Evolutionary conservation across 805 yeast species (phyloP).

Genomic region (Torulaspora microellipsoides): DNA sequence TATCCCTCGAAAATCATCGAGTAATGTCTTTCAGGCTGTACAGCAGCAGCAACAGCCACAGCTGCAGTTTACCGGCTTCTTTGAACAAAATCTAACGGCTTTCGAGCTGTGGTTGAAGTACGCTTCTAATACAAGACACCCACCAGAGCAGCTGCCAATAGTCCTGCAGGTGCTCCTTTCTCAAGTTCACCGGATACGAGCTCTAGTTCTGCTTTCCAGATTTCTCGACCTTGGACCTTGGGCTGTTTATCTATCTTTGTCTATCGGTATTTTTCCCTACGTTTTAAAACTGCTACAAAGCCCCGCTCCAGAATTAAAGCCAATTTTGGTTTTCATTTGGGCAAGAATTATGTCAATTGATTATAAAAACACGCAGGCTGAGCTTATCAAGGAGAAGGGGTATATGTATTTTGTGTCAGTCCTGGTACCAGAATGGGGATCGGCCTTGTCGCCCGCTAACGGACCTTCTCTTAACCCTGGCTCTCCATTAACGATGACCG

Average conservation of each 20-base stretch:
- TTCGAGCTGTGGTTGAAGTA: conserved; percentile 94
- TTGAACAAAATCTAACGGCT: conserved; percentile 93
- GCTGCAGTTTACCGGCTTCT: conserved; percentile 73
- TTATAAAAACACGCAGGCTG: conserved; percentile 83
- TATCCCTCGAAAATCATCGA: conserved; percentile 7
- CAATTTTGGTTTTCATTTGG: conserved; percentile 94
- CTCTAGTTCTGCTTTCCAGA: conserved; percentile 74
- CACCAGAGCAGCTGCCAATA: conserved; percentile 94
- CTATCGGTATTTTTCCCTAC: conserved; percentile 95
- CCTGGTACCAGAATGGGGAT: conserved; percentile 45
- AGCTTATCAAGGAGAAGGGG: conserved; percentile 85
- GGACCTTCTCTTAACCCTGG: conserved; percentile 18
- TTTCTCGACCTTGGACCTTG: conserved; percentile 94
- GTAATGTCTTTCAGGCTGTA: conserved; percentile 13
- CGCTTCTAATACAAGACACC: conserved; percentile 74
- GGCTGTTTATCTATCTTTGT: conserved; percentile 90
- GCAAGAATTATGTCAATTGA: conserved; percentile 97
- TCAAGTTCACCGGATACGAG: conserved; percentile 89
- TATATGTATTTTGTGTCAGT: conserved; percentile 82
- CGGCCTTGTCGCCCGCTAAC: conserved; percentile 14
- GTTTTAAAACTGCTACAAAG: conserved; percentile 84
- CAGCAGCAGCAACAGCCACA: conserved; percentile 30
- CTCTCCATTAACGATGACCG: conserved; percentile 23
- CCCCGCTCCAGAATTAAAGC: conserved; percentile 93
- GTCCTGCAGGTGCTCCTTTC: conserved; percentile 88